Percentiles rank a stretch among this genome's conserved stretches.
phyloP scores from a whole-genome alignment of 805 yeast genomes.

The Blastobotrys attinorum region DNA sequence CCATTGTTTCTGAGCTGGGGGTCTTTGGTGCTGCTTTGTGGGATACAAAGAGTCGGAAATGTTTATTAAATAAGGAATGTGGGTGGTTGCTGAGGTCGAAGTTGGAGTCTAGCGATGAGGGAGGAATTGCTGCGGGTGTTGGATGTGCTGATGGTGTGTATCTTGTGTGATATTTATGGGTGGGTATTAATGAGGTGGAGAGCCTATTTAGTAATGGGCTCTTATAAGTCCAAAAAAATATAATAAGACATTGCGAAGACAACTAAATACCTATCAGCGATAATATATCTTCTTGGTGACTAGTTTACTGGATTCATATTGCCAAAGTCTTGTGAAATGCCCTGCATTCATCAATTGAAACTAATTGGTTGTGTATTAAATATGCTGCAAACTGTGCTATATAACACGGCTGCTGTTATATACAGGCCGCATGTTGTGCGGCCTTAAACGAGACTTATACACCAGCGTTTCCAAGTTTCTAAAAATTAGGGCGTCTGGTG shows the following conservation, averaged over 20 bases:
- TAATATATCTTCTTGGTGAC: no score
- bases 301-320: no score
- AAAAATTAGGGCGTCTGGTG: slow-evolving; percentile 27
- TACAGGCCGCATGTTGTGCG: not conserved
- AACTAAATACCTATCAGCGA: no score
- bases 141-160: slow-evolving; percentile 90
- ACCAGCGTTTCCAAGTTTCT: no score
- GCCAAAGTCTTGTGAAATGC: no score
- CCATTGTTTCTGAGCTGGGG: slow-evolving; percentile 85
- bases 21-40: slow-evolving; percentile 78
- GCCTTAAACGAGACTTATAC: not conserved
- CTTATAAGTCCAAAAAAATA: no score
- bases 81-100: slow-evolving; percentile 90
- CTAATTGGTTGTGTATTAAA: no score
- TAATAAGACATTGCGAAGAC: no score
- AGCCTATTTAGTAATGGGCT: not conserved
- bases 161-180: slow-evolving; percentile 38
- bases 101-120: slow-evolving; percentile 82
- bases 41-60: slow-evolving; percentile 51
- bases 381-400: no score
- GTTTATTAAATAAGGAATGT: slow-evolving; percentile 55
- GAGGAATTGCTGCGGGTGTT: slow-evolving; percentile 98
- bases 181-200: no score
- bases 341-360: no score
- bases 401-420: no score